Evolutionary conservation across 2,329 filamentous ascomycete species (phyloP).

Genomic region (Exophiala sp.): DNA sequence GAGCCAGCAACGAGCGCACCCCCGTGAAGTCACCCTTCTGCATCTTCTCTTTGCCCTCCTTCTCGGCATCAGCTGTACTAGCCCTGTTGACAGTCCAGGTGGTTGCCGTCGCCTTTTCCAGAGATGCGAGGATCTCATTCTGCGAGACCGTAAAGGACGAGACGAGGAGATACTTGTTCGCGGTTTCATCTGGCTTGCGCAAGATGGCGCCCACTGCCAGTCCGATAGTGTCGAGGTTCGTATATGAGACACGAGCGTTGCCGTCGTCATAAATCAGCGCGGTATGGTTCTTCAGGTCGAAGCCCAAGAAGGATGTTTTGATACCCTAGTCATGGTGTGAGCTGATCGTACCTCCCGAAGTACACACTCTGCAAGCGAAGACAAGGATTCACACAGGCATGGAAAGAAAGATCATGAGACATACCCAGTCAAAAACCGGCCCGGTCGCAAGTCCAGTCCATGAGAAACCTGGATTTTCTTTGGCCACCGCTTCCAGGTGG

Average conservation of each 20-base stretch:
- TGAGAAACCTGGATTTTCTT: conserved; percentile 44
- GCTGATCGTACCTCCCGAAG: no score
- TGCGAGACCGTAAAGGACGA: conserved; percentile 55
- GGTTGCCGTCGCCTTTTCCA: conserved; percentile 49
- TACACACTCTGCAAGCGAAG: no score
- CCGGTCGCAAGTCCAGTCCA: conserved; percentile 58
- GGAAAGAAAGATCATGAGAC: no score
- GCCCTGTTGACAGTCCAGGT: conserved; percentile 48
- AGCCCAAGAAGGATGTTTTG: conserved; percentile 33
- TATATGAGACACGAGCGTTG: conserved; percentile 23
- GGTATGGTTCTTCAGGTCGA: conserved; percentile 31
- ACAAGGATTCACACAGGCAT: no score
- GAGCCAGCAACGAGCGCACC: background rate
- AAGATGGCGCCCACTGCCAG: conserved; percentile 41
- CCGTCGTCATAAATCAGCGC: conserved; percentile 28
- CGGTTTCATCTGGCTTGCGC: conserved; percentile 45
- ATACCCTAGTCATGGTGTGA: no score
- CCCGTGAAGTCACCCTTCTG: background rate
- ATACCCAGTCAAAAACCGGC: conserved; percentile 55
- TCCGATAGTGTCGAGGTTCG: conserved; percentile 22
- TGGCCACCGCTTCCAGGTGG: conserved; percentile 26
- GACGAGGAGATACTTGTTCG: conserved; percentile 54
- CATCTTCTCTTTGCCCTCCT: conserved; percentile 7
- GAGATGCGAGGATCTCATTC: conserved; percentile 49
- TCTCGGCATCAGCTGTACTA: conserved; percentile 21